Evolutionary conservation across 176 grass and related monocot genomes (phyloP).

Genomic region (Triticum aestivum): DNA sequence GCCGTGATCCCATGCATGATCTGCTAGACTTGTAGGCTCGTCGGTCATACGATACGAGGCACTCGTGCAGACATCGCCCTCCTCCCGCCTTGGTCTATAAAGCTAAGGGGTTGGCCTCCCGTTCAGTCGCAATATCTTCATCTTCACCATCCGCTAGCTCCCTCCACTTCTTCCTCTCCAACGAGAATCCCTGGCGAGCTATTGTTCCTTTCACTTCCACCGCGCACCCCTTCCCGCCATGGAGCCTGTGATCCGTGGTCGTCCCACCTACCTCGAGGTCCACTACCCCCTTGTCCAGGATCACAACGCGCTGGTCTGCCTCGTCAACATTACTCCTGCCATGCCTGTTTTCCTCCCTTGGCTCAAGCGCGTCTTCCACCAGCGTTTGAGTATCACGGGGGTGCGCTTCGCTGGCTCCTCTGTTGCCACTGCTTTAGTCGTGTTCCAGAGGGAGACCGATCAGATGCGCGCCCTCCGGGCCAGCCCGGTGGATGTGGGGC

Average conservation of each 20-base stretch:
- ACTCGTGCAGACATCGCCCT: background rate
- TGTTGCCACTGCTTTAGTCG: background rate
- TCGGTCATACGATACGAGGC: no score
- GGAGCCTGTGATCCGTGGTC: background rate
- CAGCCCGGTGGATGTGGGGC: background rate
- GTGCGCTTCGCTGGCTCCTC: background rate
- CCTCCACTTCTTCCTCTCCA: no score
- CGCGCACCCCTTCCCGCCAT: background rate
- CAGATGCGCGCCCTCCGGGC: background rate
- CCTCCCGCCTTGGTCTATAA: no score
- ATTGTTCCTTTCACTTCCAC: no score
- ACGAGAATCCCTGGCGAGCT: no score
- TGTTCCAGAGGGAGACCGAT: background rate
- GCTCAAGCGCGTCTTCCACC: background rate
- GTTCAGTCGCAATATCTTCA: no score
- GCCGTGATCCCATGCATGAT: background rate
- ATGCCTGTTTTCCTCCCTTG: background rate
- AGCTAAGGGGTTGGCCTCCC: no score
- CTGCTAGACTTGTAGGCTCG: background rate
- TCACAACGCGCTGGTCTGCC: background rate
- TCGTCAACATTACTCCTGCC: background rate
- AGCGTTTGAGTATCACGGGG: background rate
- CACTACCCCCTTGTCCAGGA: background rate
- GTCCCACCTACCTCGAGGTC: background rate
- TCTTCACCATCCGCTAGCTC: no score